Evolutionary conservation across 73 alveolate species (phyloP), one percentile per base, ranked within the genome.

Genomic region (Symbiodinium natans): DNA sequence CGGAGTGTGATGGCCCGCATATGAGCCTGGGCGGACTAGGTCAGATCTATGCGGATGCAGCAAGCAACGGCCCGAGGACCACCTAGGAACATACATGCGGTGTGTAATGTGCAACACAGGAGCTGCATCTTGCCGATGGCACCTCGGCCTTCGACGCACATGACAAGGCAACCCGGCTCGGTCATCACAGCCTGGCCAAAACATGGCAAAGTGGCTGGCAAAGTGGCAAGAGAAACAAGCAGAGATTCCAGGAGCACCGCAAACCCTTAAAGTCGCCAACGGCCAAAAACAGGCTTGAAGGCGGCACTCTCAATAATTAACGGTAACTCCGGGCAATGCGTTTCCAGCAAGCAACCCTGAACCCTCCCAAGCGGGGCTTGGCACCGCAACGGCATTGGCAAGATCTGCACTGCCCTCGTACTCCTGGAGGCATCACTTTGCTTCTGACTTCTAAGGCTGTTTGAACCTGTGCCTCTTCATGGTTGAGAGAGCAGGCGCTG

Each of bases 1-100:
- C 80, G 11, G 99, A 99, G 98, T 99, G 98, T n/a, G 99, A 98
- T 41, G 99, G 99, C 39, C 99, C 99, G 33, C 99, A 89, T 40
- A 99, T 86, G 75, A 95, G 75, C 92, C 99, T 99, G 99, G 99
- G 99, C 39, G 48, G 46, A n/a, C n/a, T n/a, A n/a, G n/a, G n/a
- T n/a, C n/a, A n/a, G n/a, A 34, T 15, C 52, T 21, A 5, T 2
- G 40, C 87, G 21, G 4, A 15, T 2, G 31, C 3, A 80, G 11
- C 2, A 36, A 8, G 11, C 10, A 29, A 29, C 7, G 31, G 82
- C 82, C 25, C 39, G 10, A 6, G 31, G 40, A 15, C 82, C 10
- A 68, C 10, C 74, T 15, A 54, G 74, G 21, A 54, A 21, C 75
- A 56, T 21, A n/a, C n/a, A n/a, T n/a, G n/a, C n/a, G n/a, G 36